Evolutionary conservation across 129 eudicot genomes (phyloP), one percentile per base, ranked within the genome.

Genomic region (Kitagawia praeruptora): DNA sequence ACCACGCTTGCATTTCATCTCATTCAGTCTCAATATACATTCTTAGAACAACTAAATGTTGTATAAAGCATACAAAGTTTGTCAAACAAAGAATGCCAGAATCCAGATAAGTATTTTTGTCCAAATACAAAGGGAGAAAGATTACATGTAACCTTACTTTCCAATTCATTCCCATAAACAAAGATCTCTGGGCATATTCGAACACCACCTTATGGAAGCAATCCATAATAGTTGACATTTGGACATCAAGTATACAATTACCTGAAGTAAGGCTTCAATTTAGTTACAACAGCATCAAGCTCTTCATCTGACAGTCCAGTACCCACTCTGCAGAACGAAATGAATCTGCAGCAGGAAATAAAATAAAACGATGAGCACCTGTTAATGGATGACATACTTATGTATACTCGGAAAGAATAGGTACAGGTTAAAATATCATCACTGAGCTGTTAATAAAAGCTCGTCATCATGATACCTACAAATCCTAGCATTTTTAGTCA

Each of bases 291-390:
- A 71, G 88, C 90, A 82, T 90, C 87, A 83, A 89, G 99, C 86
- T 96, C 99, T 84, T 96, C 96, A 78, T 90, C 98, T 78, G 99
- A 87, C 48, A 96, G 93, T 48, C 99, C 99, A 74, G 96, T 96
- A 81, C 99, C 99, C 84, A 96, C 99, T 79, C 98, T 87, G 87
- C 99, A 96, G 80, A 96, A 96, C 21, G 99, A 96, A 83, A 96
- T 79, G 80, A 96, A 96, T 83, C 97, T 93, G 98, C 88, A 93
- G 38, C 41, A 34, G 73, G 4, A 67, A 31, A 83, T 46, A 82
- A 51, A 74, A 82, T 79, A 21, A 70, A 37, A 56, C 9, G 64
- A 53, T 82, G 40, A 85, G 56, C 75, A 67, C 72, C 80, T 77
- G 31, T 14, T 64, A 13, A 39, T 41, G 74, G 42, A 70, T 37